Base-by-base conservation (phyloP, 1,284 basidiomycete genomes). In the Omphalotus olearius region DNA sequence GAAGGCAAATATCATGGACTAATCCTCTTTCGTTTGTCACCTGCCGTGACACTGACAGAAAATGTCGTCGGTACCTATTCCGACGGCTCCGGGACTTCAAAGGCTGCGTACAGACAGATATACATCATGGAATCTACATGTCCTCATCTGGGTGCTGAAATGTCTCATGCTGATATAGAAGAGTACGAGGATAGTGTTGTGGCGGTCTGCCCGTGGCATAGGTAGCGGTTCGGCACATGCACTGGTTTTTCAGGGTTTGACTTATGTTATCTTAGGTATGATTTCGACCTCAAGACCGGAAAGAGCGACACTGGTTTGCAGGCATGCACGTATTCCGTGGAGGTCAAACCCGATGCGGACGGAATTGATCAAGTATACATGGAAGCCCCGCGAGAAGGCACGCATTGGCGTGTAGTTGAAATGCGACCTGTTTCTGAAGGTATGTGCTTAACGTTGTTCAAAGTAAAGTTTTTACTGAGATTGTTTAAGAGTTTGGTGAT, bases 61-160 rank as follows among this genome's bases (percentile, higher is more conserved):
- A 23, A 23, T 23, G 39, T 17, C 36, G 39, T 17, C 36, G 44
- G 37, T 50, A 47, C 47, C 49, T 11, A 40, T 53, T n/a, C 37
- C 59, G 20, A 23, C 23, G 5, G 23, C 23, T 23, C 23, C 23
- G 55, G 55, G 6, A 43, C 56, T 6, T 50, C 56, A 5, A 59
- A 43, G 9, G 30, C 30, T 9, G 30, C 30, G 2, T 43, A 56
- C 6, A 84, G 89, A 61, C 71, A 52, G 36, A 33, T 90, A 7
- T 93, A 91, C 63, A 85, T 83, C 41, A 93, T 94, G 90, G 90
- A 93, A 66, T 82, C 88, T 6, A 80, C 78, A 9, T 93, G 91
- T 63, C 91, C 91, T 0, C 91, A 93, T 69, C 76, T 92, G 2
- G 90, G 89, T 1, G 90, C 89, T 4, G 89, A 92, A 47, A 76